Evolutionary conservation across 257 asterid species (phyloP), one percentile per base, ranked within the genome.

Genomic region (Solanum dulcamara): DNA sequence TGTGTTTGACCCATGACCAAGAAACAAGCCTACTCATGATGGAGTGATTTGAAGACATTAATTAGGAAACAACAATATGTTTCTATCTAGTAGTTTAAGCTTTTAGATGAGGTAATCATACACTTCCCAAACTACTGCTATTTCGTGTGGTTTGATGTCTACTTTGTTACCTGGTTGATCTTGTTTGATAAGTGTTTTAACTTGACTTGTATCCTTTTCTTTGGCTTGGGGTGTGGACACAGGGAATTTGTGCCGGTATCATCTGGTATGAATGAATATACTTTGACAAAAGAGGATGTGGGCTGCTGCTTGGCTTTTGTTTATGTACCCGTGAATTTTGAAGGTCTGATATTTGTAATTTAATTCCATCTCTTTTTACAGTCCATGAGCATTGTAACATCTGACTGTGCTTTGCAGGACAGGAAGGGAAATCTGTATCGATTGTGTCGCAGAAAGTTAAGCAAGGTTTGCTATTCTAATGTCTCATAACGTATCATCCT

Each of bases 271-370:
- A 95, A 89, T 86, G 98, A 92, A 84, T 94, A 95, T 89, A 84
- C 91, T 75, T 82, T 95, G 85, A 90, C 92, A 20, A 97, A 93
- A 88, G 97, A 95, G 90, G 99, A 97, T 81, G 88, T 97, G 55
- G 97, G 94, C 42, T 89, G 89, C 55, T 87, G 92, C 38, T 68
- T 97, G 90, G 87, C 92, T 85, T 97, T 97, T 88, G 94, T 92
- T 83, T 97, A 95, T 80, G 80, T 89, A 81, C 98, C 99, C 32
- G 96, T 92, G 83, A 97, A 97, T 88, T 95, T 95, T 89, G 98
- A 97, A 92, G 99, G 99, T 91, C 57, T 67, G 93, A 77, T 48
- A 48, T 17, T 28, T 79, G 64, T 46, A 48, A 79, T 33, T 28
- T 28, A 26, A 48, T 79, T 46, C 64, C 42, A 26, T 48, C 44